Evolutionary conservation across 2,329 filamentous ascomycete genomes (phyloP).

Genomic region (Aspergillus carbonarius): DNA sequence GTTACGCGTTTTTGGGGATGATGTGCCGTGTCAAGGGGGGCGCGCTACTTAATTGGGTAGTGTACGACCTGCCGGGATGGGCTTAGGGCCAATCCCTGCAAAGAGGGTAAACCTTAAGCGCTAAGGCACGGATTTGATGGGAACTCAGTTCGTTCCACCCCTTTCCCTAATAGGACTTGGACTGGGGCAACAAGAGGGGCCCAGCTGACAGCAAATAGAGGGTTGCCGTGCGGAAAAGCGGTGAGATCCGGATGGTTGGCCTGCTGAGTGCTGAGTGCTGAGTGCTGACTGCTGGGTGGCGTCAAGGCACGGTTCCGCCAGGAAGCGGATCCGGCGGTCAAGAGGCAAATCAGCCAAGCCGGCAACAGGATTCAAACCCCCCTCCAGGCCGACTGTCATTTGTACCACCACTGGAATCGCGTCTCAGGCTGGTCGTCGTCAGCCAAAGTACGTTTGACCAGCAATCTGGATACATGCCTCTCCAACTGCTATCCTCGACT

Average conservation of each 20-base stretch:
- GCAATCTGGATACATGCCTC: not conserved
- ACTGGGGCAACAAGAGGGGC: no score
- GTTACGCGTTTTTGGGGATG: constrained; percentile 27
- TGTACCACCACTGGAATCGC: not conserved
- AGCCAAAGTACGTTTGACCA: not conserved
- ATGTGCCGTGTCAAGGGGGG: constrained; percentile 23
- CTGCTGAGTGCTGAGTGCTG: not conserved
- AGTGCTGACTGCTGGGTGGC: not conserved
- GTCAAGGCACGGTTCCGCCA: constrained; percentile 3
- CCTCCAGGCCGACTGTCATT: not conserved
- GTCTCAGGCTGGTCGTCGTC: not conserved
- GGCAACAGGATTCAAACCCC: not conserved
- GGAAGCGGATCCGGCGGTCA: constrained; percentile 9
- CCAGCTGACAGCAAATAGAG: constrained; percentile 13
- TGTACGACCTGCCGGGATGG: constrained; percentile 20
- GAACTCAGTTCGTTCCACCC: not conserved
- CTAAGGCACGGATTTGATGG: constrained; percentile 7
- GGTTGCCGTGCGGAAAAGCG: constrained; percentile 16
- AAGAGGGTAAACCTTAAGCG: constrained; percentile 12
- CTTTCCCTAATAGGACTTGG: no score
- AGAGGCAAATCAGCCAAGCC: constrained; percentile 5
- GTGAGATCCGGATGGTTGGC: constrained; percentile 17
- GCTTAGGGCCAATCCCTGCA: constrained; percentile 18
- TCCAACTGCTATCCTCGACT: not conserved
- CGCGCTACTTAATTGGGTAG: constrained; percentile 14